Conservation (phyloP, 2,329 filamentous ascomycete species). For the Aspergillus neotritici region DNA sequence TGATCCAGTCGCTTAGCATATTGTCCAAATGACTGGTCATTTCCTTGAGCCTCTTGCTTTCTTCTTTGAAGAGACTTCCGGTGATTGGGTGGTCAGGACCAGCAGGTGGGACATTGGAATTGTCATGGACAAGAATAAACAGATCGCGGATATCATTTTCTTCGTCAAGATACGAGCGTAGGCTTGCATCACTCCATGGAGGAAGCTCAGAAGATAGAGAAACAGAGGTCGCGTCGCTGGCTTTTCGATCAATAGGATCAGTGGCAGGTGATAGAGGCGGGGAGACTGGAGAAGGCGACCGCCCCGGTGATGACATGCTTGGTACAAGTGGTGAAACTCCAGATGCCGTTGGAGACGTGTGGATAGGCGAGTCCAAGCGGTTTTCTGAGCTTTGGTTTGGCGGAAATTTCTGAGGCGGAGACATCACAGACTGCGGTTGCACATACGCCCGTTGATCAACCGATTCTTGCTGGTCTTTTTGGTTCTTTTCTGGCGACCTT, state of each 20-base stretch:
- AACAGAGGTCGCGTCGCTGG: slow-evolving; percentile 41
- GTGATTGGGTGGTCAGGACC: slow-evolving; percentile 81
- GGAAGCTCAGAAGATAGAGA: slow-evolving; percentile 52
- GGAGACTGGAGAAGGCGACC: slow-evolving; percentile 54
- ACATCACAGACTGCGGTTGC: slow-evolving; percentile 19
- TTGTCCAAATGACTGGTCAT: slow-evolving; percentile 87
- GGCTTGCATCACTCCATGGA: slow-evolving; percentile 78
- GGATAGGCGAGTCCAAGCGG: slow-evolving; percentile 64
- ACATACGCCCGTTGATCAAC: slow-evolving; percentile 5
- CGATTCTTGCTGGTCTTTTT: slow-evolving; percentile 4
- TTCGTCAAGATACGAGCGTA: slow-evolving; percentile 87
- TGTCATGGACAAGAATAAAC: slow-evolving; percentile 87
- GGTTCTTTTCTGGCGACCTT: slow-evolving; percentile 22
- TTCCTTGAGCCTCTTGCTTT: slow-evolving; percentile 77
- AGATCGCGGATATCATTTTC: slow-evolving; percentile 84
- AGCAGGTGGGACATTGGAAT: slow-evolving; percentile 71
- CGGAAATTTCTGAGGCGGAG: slow-evolving; percentile 26
- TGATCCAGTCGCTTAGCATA: slow-evolving; percentile 75
- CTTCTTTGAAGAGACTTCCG: slow-evolving; percentile 73
- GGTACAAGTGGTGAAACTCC: slow-evolving; percentile 47
- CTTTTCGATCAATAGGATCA: slow-evolving; percentile 25
- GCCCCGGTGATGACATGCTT: slow-evolving; percentile 63
- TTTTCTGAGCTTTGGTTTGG: slow-evolving; percentile 19
- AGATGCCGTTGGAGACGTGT: slow-evolving; percentile 54
- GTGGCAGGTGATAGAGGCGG: slow-evolving; percentile 52